phyloP scores from a whole-genome alignment of 2,329 filamentous ascomycete genomes.

The Clonostachys sp. region DNA sequence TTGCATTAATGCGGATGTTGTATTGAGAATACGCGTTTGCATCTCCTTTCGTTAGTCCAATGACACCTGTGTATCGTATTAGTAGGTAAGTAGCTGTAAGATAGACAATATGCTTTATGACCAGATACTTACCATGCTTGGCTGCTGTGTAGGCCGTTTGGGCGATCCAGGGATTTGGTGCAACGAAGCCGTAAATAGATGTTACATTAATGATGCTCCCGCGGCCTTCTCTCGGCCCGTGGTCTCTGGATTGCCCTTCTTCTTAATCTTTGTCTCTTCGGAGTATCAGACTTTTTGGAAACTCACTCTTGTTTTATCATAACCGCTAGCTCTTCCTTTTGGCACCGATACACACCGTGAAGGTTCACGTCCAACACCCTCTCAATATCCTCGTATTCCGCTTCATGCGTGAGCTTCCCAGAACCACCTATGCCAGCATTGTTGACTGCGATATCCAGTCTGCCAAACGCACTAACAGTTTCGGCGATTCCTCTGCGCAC shows the following conservation, averaged over 20 bases:
- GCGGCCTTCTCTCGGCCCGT: slow-evolving; percentile 31
- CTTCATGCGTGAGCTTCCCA: slow-evolving; percentile 35
- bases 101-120: not conserved
- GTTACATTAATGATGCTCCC: slow-evolving; percentile 51
- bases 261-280: not conserved
- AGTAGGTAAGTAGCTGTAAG: not conserved
- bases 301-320: slow-evolving; percentile 46
- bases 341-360: slow-evolving; percentile 52
- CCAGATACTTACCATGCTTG: slow-evolving; percentile 36
- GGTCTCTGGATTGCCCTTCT: slow-evolving; percentile 12
- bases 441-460: slow-evolving; percentile 52
- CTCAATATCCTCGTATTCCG: slow-evolving; percentile 40
- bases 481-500: slow-evolving; percentile 36
- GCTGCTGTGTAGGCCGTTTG: slow-evolving; percentile 43
- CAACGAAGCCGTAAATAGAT: slow-evolving; percentile 45
- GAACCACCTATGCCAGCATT: slow-evolving; percentile 45
- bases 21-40: slow-evolving; percentile 2
- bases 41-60: slow-evolving; percentile 4
- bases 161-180: slow-evolving; percentile 21
- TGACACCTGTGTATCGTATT: slow-evolving; percentile 1
- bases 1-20: slow-evolving; percentile 5
- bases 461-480: slow-evolving; percentile 38
- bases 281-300: not conserved
- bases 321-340: slow-evolving; percentile 43
- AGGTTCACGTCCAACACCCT: slow-evolving; percentile 47